These are phyloP conservation scores for Malus orientalis DNA, from an alignment of 306 rosid species.

Conservation along the genomic window DNA sequence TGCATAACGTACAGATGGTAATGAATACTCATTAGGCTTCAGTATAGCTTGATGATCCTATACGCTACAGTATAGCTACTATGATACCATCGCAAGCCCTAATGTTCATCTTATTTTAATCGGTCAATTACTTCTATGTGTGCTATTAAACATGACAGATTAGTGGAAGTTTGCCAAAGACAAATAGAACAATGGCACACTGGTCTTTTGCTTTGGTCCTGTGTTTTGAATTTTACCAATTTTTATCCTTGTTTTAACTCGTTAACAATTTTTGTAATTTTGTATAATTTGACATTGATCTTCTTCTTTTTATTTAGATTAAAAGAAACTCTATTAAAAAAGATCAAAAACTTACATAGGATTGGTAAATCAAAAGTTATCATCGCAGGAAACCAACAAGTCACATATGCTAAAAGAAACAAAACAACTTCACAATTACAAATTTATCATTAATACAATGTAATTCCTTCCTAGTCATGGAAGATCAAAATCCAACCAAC, in stretches of 20 bases:
- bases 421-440: no score
- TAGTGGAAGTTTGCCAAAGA: not conserved
- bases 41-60: not conserved
- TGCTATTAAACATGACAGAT: not conserved
- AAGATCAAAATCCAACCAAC: not conserved
- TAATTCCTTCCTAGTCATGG: no score
- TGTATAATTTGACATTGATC: not conserved
- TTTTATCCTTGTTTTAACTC: not conserved
- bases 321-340: no score
- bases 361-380: not conserved
- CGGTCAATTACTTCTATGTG: no score
- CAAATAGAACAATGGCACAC: not conserved
- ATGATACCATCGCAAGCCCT: not conserved
- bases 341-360: not conserved
- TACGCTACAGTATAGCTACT: not conserved
- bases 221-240: not conserved
- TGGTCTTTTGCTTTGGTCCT: not conserved
- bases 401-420: no score
- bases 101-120: not conserved
- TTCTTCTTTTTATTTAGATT: no score
- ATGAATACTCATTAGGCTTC: not conserved
- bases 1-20: not conserved
- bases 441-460: no score
- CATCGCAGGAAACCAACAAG: not conserved
- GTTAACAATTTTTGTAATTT: not conserved